A percentile compares a stretch with the other conserved stretches of the same genome.
phyloP scores from a whole-genome alignment of 345 rosid species.

The Arabis alpina region DNA sequence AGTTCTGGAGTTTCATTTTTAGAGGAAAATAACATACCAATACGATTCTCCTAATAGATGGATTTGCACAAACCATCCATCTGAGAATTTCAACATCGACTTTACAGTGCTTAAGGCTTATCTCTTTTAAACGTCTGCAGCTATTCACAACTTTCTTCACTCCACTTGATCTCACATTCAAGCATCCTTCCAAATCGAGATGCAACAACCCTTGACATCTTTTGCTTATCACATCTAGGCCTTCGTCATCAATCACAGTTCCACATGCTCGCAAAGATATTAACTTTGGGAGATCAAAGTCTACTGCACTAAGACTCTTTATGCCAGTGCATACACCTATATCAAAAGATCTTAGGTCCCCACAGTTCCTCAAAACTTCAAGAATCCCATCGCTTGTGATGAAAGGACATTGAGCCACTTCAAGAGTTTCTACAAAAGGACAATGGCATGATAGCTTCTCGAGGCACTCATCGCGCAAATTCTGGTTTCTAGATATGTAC shows the following conservation, averaged over 20 bases:
- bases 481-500: slow-evolving; percentile 50
- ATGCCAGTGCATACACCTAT: slow-evolving; percentile 53
- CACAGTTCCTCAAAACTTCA: slow-evolving; percentile 53
- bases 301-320: slow-evolving; percentile 42
- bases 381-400: slow-evolving; percentile 58
- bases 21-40: slow-evolving; percentile 48
- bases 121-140: slow-evolving; percentile 61
- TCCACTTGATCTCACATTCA: slow-evolving; percentile 61
- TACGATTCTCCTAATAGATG: slow-evolving; percentile 67
- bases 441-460: slow-evolving; percentile 45
- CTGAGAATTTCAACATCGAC: slow-evolving; percentile 43
- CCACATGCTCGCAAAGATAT: slow-evolving; percentile 60
- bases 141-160: slow-evolving; percentile 53
- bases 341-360: slow-evolving; percentile 52
- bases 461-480: slow-evolving; percentile 60
- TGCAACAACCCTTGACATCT: slow-evolving; percentile 51
- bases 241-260: slow-evolving; percentile 51
- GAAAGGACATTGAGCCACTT: slow-evolving; percentile 51
- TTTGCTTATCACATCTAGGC: slow-evolving; percentile 51
- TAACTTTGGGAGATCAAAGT: slow-evolving; percentile 60
- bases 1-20: slow-evolving; percentile 40
- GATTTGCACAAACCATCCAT: slow-evolving; percentile 58
- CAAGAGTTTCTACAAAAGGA: slow-evolving; percentile 54
- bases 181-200: slow-evolving; percentile 59
- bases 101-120: slow-evolving; percentile 57